These are phyloP conservation scores for Fonsecaea erecta DNA, from an alignment of 2,329 filamentous ascomycete genomes.

Conservation along the genomic window DNA sequence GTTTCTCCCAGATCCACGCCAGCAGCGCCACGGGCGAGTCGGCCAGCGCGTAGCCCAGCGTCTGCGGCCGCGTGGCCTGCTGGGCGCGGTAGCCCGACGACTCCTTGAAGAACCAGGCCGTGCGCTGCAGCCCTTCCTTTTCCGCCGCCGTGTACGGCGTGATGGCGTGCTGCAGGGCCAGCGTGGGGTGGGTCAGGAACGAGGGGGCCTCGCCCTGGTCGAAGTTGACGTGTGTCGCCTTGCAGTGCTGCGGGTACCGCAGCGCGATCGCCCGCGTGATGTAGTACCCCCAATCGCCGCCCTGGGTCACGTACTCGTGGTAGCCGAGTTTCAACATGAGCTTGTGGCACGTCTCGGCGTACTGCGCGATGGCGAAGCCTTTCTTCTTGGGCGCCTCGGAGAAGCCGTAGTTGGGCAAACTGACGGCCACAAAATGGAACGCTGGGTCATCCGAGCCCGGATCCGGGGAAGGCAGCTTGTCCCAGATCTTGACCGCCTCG, in stretches of 20 bases:
- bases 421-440: constrained; percentile 60
- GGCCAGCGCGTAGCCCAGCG: constrained; percentile 69
- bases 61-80: constrained; percentile 73
- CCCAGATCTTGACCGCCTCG: constrained; percentile 40
- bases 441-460: constrained; percentile 47
- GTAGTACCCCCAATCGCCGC: constrained; percentile 71
- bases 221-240: constrained; percentile 68
- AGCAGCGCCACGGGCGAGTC: constrained; percentile 73
- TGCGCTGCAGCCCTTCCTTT: constrained; percentile 57
- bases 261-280: constrained; percentile 67
- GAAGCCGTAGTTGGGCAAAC: constrained; percentile 63
- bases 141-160: constrained; percentile 60
- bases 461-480: constrained; percentile 45
- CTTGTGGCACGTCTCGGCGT: constrained; percentile 68
- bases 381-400: constrained; percentile 55
- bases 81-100: constrained; percentile 60
- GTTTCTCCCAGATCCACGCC: constrained; percentile 81
- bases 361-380: constrained; percentile 65
- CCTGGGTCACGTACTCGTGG: constrained; percentile 63
- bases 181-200: constrained; percentile 58
- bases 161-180: constrained; percentile 62
- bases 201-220: constrained; percentile 55
- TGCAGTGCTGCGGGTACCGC: constrained; percentile 62
- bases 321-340: constrained; percentile 73
- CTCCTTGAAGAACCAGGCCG: constrained; percentile 61